Percentiles rank a stretch among this genome's conserved stretches.
Conservation (phyloP, 768 basidiomycete species). For the Leccinum disarticulatum region DNA sequence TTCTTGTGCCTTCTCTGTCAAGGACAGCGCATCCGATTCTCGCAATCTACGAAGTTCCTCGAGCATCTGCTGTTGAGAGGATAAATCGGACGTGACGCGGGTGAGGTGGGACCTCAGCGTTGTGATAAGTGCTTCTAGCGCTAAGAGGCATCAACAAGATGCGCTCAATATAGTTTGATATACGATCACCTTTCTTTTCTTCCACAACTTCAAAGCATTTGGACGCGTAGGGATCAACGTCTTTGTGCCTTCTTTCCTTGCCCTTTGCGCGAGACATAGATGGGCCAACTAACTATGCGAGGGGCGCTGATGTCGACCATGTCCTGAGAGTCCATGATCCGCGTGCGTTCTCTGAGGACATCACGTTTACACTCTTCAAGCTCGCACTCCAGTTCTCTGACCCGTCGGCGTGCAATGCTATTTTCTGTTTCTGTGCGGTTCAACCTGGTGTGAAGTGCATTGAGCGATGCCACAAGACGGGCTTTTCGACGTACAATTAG, state of each 20-base stretch:
- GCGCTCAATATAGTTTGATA: background rate
- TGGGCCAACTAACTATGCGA: slow-evolving; percentile 16
- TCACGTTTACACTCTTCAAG: slow-evolving; percentile 83
- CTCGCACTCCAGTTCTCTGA: slow-evolving; percentile 86
- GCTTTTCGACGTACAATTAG: slow-evolving; percentile 37
- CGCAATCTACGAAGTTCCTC: slow-evolving; percentile 61
- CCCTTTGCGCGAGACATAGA: slow-evolving; percentile 27
- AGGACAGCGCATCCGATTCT: slow-evolving; percentile 56
- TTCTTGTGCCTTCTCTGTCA: slow-evolving; percentile 68
- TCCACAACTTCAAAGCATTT: slow-evolving; percentile 78
- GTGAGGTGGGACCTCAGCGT: slow-evolving; percentile 74
- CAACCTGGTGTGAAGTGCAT: slow-evolving; percentile 64
- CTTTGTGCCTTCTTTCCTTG: slow-evolving; percentile 34
- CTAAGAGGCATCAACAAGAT: slow-evolving; percentile 40
- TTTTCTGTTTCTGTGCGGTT: slow-evolving; percentile 80
- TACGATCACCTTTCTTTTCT: slow-evolving; percentile 81
- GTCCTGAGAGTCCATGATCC: slow-evolving; percentile 58
- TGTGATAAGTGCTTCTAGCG: slow-evolving; percentile 75
- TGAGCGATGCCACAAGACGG: slow-evolving; percentile 61
- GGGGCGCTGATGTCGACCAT: slow-evolving; percentile 17
- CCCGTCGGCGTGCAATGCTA: slow-evolving; percentile 72
- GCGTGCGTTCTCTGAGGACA: slow-evolving; percentile 65
- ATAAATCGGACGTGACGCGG: slow-evolving; percentile 75
- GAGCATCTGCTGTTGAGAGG: slow-evolving; percentile 72
- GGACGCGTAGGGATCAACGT: slow-evolving; percentile 38